Evolutionary conservation across 1,284 basidiomycete genomes (phyloP).

Genomic region (Pascua sp.): DNA sequence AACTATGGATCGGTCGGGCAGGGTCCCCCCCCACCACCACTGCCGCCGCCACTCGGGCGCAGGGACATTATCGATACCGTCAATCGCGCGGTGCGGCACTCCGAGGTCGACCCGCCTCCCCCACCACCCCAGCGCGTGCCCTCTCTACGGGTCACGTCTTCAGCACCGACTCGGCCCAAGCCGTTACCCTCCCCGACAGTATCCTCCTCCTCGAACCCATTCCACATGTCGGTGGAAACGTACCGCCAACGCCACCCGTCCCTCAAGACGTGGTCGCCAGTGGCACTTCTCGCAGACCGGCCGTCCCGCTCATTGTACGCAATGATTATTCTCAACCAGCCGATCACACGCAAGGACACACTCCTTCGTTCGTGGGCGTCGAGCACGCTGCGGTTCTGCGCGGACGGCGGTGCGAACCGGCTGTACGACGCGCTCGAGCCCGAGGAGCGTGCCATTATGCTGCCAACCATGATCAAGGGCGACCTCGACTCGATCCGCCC

Average conservation of each 20-base stretch:
- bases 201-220: background rate
- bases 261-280: constrained; percentile 12
- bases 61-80: constrained; percentile 16
- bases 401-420: constrained; percentile 91
- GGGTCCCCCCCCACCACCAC: background rate
- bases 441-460: constrained; percentile 48
- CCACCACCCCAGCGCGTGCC: constrained; percentile 11
- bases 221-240: constrained; percentile 5
- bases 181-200: background rate
- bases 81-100: constrained; percentile 13
- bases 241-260: constrained; percentile 9
- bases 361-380: constrained; percentile 67
- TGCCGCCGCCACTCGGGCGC: background rate
- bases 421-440: constrained; percentile 63
- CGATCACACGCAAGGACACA: constrained; percentile 62
- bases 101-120: constrained; percentile 11
- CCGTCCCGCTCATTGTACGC: constrained; percentile 48
- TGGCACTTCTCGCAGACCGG: constrained; percentile 8
- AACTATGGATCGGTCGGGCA: constrained; percentile 1
- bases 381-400: constrained; percentile 60
- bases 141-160: background rate
- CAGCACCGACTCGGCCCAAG: background rate
- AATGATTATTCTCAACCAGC: constrained; percentile 83
- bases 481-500: constrained; percentile 83
- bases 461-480: constrained; percentile 85